These are phyloP conservation scores for Pyrenochaeta sp. DNA, from an alignment of 2,329 filamentous ascomycete species.

Conservation along the genomic window DNA sequence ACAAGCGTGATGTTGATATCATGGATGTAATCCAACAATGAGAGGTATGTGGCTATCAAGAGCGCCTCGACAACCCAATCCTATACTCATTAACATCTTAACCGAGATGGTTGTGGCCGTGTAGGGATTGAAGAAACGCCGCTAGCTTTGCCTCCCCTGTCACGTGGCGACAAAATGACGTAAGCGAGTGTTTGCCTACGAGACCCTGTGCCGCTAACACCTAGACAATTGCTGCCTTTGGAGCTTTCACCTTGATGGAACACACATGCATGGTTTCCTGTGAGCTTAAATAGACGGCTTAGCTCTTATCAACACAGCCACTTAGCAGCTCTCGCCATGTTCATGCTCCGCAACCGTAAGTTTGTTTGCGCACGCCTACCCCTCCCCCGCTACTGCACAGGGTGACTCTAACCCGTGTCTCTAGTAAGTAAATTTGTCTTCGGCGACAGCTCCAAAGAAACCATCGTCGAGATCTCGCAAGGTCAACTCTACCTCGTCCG, in stretches of 20 bases:
- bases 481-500: conserved; percentile 97
- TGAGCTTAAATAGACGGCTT: conserved; percentile 29
- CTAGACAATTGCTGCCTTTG: conserved; percentile 30
- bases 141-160: background rate
- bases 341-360: conserved; percentile 52
- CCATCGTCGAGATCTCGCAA: conserved; percentile 91
- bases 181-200: conserved; percentile 20
- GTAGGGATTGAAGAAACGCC: background rate
- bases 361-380: conserved; percentile 35
- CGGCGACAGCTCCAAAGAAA: conserved; percentile 86
- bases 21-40: no score
- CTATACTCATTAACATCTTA: background rate
- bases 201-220: conserved; percentile 22
- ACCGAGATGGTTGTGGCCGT: background rate
- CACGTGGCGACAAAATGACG: background rate
- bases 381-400: conserved; percentile 40
- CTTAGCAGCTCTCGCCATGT: conserved; percentile 42
- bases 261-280: conserved; percentile 19
- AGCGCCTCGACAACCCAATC: no score
- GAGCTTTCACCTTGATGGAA: conserved; percentile 22
- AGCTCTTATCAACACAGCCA: conserved; percentile 16
- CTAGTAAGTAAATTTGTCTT: conserved; percentile 93
- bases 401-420: conserved; percentile 30
- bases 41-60: no score
- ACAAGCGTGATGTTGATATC: no score